These are phyloP conservation scores for Fragaria nilgerrensis DNA, from an alignment of 306 rosid species.

Conservation along the genomic window DNA sequence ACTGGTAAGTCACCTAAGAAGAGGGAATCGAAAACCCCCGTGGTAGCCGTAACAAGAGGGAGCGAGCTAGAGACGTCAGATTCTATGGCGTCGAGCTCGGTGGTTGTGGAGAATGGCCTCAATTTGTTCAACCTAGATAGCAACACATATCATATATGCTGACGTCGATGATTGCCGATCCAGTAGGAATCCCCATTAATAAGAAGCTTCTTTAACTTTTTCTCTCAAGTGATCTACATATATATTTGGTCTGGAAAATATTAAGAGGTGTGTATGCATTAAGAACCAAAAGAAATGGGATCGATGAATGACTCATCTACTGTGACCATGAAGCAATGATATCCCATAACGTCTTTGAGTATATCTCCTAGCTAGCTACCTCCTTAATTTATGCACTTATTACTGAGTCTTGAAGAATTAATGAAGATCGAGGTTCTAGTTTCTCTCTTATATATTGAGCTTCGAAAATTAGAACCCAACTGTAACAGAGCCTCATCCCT, in stretches of 20 bases:
- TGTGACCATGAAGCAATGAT: not conserved
- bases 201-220: not conserved
- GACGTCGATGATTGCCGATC: too few relatives aligned
- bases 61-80: too few relatives aligned
- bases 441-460: not conserved
- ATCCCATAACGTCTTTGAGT: not conserved
- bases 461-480: not conserved
- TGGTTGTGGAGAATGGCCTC: too few relatives aligned
- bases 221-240: not conserved
- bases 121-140: too few relatives aligned
- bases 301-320: not conserved
- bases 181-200: too few relatives aligned
- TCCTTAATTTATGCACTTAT: not conserved
- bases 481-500: not conserved
- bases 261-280: not conserved
- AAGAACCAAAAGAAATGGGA: not conserved
- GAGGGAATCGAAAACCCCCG: too few relatives aligned
- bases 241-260: not conserved
- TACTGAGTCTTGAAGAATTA: too few relatives aligned
- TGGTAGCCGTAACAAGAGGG: too few relatives aligned
- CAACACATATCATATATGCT: too few relatives aligned
- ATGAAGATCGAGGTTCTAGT: too few relatives aligned
- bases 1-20: too few relatives aligned
- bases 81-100: too few relatives aligned
- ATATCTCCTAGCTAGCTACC: not conserved